Conservation (phyloP, 352 stramenopile genomes). For the Pelagophyceae sp. region DNA sequence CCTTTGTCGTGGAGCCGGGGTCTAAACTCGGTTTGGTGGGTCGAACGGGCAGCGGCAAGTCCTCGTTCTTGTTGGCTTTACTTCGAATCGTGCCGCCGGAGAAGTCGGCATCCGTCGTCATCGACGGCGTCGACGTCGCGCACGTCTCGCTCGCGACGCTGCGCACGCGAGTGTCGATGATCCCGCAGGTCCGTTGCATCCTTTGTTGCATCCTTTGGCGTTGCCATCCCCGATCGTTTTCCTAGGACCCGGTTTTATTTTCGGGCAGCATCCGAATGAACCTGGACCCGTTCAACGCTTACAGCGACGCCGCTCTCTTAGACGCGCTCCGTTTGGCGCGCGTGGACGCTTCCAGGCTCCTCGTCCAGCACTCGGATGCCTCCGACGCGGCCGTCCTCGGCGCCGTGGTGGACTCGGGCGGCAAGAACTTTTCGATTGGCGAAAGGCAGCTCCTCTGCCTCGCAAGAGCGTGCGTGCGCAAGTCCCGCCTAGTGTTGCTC, state of each 20-base stretch:
- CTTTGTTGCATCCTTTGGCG: no score
- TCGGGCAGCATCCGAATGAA: constrained; percentile 77
- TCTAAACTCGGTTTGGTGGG: constrained; percentile 69
- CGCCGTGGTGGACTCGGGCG: constrained; percentile 73
- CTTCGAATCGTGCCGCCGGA: constrained; percentile 78
- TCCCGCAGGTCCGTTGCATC: no score
- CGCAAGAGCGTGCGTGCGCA: constrained; percentile 58
- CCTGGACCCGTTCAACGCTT: constrained; percentile 74
- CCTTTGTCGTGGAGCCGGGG: constrained; percentile 59
- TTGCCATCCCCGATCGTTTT: no score
- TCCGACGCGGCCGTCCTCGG: constrained; percentile 43
- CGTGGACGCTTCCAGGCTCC: neutral
- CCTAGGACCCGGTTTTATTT: constrained; percentile 87
- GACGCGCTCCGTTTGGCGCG: neutral
- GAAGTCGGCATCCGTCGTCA: constrained; percentile 49
- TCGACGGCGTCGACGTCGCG: constrained; percentile 75
- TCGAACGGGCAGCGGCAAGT: constrained; percentile 77
- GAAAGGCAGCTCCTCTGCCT: constrained; percentile 72
- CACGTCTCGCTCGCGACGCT: constrained; percentile 63
- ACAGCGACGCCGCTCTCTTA: neutral
- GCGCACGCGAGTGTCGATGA: constrained; percentile 70
- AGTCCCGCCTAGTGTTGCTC: constrained; percentile 62
- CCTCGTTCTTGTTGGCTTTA: constrained; percentile 72
- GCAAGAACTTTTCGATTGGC: constrained; percentile 79
- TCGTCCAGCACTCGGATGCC: constrained; percentile 18